Base-by-base conservation (phyloP, 805 yeast species). In the Jamesozyma hellenica region DNA sequence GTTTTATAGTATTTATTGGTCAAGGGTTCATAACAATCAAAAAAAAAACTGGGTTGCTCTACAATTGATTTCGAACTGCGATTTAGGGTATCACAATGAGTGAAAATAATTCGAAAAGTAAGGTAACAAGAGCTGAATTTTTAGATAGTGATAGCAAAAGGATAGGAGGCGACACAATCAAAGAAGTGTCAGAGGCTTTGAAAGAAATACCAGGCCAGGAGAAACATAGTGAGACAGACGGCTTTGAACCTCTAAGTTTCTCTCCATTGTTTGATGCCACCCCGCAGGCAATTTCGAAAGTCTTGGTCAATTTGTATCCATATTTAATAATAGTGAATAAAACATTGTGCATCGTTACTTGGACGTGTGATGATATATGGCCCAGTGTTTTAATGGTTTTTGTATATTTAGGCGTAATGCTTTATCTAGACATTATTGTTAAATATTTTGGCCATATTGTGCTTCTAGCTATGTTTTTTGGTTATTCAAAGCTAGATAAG, bases 301-400 rank as follows among this genome's bases (percentile, higher is more conserved):
- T 92, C 3, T 68, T 90, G 38, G 75, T 87, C 30, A 71, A 77
- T 44, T 76, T 94, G 9, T 88, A 90, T 57, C 97, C 97, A 2
- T 85, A 85, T 55, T 66, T 90, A 30, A 69, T 83, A 28, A 71
- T 82, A 1, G 75, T 78, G n/a, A 85, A 88, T 59, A 75, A 77
- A 47, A 43, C 74, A 3, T 66, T 87, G 40, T 78, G 84, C 32
- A 68, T 88, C 31, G 60, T 84, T 30, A 88, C 97, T 0, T 90
- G 98, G 98, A 84, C 97, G 2, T 78, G 79, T 45, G 87, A 82
- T 28, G 94, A 86, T 58, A 68, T 73, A 27, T 86, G 90, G 85
- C 63, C 79, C 41, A 77, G 86, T 51, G 65, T 82, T 15, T 68
- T 86, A 21, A 71, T 75, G 4, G 50, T 51, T 12, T 36, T 50